A percentile compares a stretch with the other conserved stretches of the same genome.
phyloP scores from a whole-genome alignment of 129 eudicot genomes.

The Lactuca saligna region DNA sequence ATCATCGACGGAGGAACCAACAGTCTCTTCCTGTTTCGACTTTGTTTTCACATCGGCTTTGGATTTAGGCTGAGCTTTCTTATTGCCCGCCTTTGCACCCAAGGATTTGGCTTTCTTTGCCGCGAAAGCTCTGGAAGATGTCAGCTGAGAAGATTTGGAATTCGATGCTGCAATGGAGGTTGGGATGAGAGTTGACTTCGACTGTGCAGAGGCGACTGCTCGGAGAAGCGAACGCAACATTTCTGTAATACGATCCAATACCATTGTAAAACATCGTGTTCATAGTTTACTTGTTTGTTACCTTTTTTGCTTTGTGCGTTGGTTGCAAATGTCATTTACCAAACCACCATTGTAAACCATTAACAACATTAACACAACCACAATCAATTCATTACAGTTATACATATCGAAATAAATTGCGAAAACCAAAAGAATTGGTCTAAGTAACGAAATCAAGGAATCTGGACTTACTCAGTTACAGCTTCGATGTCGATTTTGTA shows the following conservation, averaged over 20 bases:
- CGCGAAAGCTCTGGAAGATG: constrained; percentile 42
- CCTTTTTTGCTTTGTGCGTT: too few relatives aligned
- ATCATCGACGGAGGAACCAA: constrained; percentile 29
- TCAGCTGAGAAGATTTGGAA: constrained; percentile 15
- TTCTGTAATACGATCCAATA: neutral
- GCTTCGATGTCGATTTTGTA: too few relatives aligned
- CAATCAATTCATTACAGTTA: too few relatives aligned
- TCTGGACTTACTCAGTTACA: too few relatives aligned
- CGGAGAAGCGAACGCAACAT: constrained; percentile 60
- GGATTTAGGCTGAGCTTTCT: constrained; percentile 23
- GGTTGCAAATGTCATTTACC: too few relatives aligned
- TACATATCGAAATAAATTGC: too few relatives aligned
- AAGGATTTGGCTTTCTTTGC: constrained; percentile 36
- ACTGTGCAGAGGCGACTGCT: constrained; percentile 27
- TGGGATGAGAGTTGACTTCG: constrained; percentile 16
- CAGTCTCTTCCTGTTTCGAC: constrained; percentile 32
- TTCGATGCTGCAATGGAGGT: constrained; percentile 21
- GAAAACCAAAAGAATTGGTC: too few relatives aligned
- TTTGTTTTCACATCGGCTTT: constrained; percentile 36
- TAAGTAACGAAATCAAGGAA: too few relatives aligned
- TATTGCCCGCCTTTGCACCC: constrained; percentile 23
- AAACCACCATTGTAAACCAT: too few relatives aligned
- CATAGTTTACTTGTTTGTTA: too few relatives aligned
- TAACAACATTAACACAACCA: too few relatives aligned
- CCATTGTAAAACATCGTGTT: too few relatives aligned